A percentile compares a stretch with the other conserved stretches of the same genome.
Conservation (phyloP, 352 stramenopile genomes). For the Globisporangium recalcitrans region DNA sequence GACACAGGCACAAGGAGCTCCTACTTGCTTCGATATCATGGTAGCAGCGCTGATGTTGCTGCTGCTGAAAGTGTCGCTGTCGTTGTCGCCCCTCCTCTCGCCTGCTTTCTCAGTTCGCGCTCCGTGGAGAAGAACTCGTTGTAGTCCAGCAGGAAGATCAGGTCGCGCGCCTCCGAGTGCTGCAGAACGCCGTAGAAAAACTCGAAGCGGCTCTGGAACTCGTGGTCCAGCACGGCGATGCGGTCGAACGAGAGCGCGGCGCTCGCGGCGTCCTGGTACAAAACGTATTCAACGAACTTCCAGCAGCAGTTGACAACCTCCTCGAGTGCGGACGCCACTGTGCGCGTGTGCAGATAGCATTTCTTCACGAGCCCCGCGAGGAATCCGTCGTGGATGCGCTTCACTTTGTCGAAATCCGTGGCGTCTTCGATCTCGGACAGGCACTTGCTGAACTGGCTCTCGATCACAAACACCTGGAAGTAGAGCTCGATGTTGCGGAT, state of each 20-base stretch:
- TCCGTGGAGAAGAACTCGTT: slow-evolving; percentile 60
- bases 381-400: slow-evolving; percentile 65
- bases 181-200: slow-evolving; percentile 61
- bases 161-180: slow-evolving; percentile 53
- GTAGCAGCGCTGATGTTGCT: not conserved
- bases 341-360: slow-evolving; percentile 67
- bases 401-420: slow-evolving; percentile 62
- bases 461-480: slow-evolving; percentile 78
- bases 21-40: not conserved
- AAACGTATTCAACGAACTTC: slow-evolving; percentile 63
- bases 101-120: slow-evolving; percentile 28
- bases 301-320: slow-evolving; percentile 62
- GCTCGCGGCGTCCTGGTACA: slow-evolving; percentile 29
- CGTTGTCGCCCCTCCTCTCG: not conserved
- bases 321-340: slow-evolving; percentile 49
- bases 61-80: not conserved
- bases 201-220: slow-evolving; percentile 56
- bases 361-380: slow-evolving; percentile 59
- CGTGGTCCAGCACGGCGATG: slow-evolving; percentile 36
- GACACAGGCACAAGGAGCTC: not conserved
- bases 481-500: slow-evolving; percentile 67
- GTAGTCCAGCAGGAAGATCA: slow-evolving; percentile 69
- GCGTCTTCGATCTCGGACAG: slow-evolving; percentile 41
- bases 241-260: slow-evolving; percentile 24
- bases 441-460: slow-evolving; percentile 55